These are phyloP conservation scores for Pistacia integerrima DNA, from an alignment of 345 rosid species.

Conservation along the genomic window DNA sequence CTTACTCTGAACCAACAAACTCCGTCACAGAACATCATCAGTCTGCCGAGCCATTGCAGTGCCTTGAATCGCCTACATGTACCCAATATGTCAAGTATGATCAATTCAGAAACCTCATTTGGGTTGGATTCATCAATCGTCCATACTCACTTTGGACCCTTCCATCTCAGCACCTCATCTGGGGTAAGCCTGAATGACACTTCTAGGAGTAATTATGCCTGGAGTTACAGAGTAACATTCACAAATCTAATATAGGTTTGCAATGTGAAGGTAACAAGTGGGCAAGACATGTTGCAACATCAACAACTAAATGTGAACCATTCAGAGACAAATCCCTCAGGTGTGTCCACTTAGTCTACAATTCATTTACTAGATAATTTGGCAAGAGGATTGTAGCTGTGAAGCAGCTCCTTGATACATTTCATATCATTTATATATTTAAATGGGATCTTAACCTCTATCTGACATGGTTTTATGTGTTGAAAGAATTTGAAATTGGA, in stretches of 20 bases:
- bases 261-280: constrained; percentile 48
- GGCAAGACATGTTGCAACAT: constrained; percentile 45
- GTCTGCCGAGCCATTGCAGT: constrained; percentile 42
- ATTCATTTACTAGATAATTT: not conserved
- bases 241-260: constrained; percentile 15
- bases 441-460: not conserved
- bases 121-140: constrained; percentile 57
- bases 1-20: constrained; percentile 39
- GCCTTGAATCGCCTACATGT: constrained; percentile 35
- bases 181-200: constrained; percentile 42
- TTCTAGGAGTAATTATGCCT: not conserved
- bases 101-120: constrained; percentile 46
- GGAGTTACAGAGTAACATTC: not conserved
- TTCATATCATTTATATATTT: not conserved
- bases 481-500: constrained; percentile 33
- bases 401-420: not conserved
- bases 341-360: constrained; percentile 25
- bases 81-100: constrained; percentile 39
- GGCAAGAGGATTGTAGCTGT: not conserved
- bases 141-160: constrained; percentile 52
- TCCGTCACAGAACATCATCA: constrained; percentile 28
- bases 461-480: constrained; percentile 8
- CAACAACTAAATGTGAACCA: constrained; percentile 43
- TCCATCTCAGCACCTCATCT: constrained; percentile 39
- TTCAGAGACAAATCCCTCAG: constrained; percentile 41